Percentiles rank a stretch among this genome's conserved stretches.
phyloP scores from a whole-genome alignment of 2,329 filamentous ascomycete species.

The Sordariomycetes sp. region DNA sequence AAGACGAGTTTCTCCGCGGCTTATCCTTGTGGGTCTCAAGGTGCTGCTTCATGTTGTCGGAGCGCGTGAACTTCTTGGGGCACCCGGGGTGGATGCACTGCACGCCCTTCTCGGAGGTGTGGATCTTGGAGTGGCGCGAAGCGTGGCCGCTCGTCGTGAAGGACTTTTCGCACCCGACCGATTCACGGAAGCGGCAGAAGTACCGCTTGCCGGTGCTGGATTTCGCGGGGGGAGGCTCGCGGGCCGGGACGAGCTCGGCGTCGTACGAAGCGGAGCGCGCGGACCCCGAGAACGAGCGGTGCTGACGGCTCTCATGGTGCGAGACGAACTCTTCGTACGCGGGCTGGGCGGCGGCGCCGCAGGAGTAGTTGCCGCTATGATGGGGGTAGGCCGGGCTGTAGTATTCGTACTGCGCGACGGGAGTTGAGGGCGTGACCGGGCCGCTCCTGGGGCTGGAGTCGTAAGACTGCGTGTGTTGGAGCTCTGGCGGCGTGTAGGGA shows the following conservation, averaged over 20 bases:
- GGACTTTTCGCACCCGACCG: constrained; percentile 62
- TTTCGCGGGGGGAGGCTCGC: constrained; percentile 14
- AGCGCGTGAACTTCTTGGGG: constrained; percentile 70
- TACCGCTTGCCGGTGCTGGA: constrained; percentile 50
- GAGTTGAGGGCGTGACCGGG: constrained; percentile 44
- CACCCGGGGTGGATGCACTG: constrained; percentile 58
- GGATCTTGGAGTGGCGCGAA: constrained; percentile 76
- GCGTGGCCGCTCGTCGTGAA: constrained; percentile 80
- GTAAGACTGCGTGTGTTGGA: constrained; percentile 51
- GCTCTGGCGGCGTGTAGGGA: constrained; percentile 38
- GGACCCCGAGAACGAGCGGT: constrained; percentile 28
- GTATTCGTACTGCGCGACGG: constrained; percentile 32
- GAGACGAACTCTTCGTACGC: constrained; percentile 18
- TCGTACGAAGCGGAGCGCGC: constrained; percentile 39
- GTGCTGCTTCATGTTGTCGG: constrained; percentile 84
- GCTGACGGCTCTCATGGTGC: constrained; percentile 18
- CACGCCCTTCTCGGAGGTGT: constrained; percentile 71
- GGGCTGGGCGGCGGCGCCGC: constrained; percentile 16
- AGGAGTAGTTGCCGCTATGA: constrained; percentile 19
- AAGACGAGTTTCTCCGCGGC: constrained; percentile 22
- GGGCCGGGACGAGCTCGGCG: constrained; percentile 32
- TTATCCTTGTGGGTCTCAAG: constrained; percentile 64
- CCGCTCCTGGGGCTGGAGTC: constrained; percentile 43
- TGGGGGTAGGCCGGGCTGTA: constrained; percentile 12
- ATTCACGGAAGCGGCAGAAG: constrained; percentile 62